Evolutionary conservation across 2,329 filamentous ascomycete species (phyloP).

Genomic region (Phialocephala subalpina): DNA sequence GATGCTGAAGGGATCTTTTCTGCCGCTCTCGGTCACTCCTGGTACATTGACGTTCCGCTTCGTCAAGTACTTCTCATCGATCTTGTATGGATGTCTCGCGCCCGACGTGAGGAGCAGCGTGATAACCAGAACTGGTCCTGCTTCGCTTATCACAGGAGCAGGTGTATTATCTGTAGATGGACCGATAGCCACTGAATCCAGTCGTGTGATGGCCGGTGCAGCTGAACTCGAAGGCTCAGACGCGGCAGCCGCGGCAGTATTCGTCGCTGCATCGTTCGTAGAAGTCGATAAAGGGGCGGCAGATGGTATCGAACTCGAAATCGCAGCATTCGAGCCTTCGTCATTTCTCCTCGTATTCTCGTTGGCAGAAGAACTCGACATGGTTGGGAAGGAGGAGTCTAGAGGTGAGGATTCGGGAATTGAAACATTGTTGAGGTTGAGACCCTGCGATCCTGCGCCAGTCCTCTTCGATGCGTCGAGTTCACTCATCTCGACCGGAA

Average conservation of each 20-base stretch:
- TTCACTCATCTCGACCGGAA: slow-evolving; percentile 38
- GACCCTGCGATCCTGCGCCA: slow-evolving; percentile 33
- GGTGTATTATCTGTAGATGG: slow-evolving; percentile 31
- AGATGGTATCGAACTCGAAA: slow-evolving; percentile 15
- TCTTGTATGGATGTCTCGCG: slow-evolving; percentile 86
- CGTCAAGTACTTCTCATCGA: slow-evolving; percentile 85
- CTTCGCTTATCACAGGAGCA: slow-evolving; percentile 35
- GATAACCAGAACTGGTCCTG: slow-evolving; percentile 68
- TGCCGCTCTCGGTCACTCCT: slow-evolving; percentile 64
- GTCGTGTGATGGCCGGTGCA: slow-evolving; percentile 27
- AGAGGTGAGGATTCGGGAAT: slow-evolving; percentile 36
- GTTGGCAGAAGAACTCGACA: slow-evolving; percentile 18
- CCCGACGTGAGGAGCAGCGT: slow-evolving; percentile 85
- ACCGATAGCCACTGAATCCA: slow-evolving; percentile 39
- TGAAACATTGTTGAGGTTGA: slow-evolving; percentile 35
- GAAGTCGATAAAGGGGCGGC: slow-evolving; percentile 21
- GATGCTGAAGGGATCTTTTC: slow-evolving; percentile 83
- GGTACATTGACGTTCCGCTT: slow-evolving; percentile 83
- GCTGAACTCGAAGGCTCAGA: slow-evolving; percentile 14
- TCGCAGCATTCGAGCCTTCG: slow-evolving; percentile 16
- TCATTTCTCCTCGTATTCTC: slow-evolving; percentile 4
- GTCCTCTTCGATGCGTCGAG: slow-evolving; percentile 33
- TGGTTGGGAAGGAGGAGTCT: slow-evolving; percentile 26
- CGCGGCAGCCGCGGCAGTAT: slow-evolving; percentile 17
- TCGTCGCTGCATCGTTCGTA: slow-evolving; percentile 17